Evolutionary conservation across 805 yeast species (phyloP), one percentile per base, ranked within the genome.

Genomic region (Schizosaccharomyces lindneri): DNA sequence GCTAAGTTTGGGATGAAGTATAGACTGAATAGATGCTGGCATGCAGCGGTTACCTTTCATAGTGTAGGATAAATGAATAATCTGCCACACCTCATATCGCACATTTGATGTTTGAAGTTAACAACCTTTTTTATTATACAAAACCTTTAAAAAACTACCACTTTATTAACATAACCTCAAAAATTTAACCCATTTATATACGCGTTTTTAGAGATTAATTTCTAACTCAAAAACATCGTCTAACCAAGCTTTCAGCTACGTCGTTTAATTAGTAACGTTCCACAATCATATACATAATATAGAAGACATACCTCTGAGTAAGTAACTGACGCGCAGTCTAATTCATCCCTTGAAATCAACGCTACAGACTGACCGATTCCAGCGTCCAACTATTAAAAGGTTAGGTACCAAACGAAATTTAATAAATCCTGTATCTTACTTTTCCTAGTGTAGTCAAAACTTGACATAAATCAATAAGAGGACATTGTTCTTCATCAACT

Each of bases 341-440:
- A 83, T 69, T 87, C 95, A 70, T 89, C 95, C 11, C 84, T 79
- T 43, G 93, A 83, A 0, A 87, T 87, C 61, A 93, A 76, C 69
- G 89, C 73, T 17, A 93, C 72, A 65, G 80, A 81, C 71, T 93
- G 98, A 61, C 86, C 88, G 43, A 84, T 78, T 0, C 97, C 97
- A 5, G 90, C 94, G 69, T 93, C 98, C 65, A 93, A 29, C 57
- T 51, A 29, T 24, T 24, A 5, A 29, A 46, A 19, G 1, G 11
- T 19, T 46, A 46, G 17, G 2, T 9, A 24, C 51, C 11, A 46
- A 19, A 17, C 7, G 13, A 24, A 46, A 46, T 11, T 4, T n/a
- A 46, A 19, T 2, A 19, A 46, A 13, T 13, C 13, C 13, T 6
- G 4, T 24, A 24, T 17, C 57, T 24, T 57, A 57, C 74, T 71